Evolutionary conservation across 2,329 filamentous ascomycete species (phyloP).

Genomic region (Didymella pomorum): DNA sequence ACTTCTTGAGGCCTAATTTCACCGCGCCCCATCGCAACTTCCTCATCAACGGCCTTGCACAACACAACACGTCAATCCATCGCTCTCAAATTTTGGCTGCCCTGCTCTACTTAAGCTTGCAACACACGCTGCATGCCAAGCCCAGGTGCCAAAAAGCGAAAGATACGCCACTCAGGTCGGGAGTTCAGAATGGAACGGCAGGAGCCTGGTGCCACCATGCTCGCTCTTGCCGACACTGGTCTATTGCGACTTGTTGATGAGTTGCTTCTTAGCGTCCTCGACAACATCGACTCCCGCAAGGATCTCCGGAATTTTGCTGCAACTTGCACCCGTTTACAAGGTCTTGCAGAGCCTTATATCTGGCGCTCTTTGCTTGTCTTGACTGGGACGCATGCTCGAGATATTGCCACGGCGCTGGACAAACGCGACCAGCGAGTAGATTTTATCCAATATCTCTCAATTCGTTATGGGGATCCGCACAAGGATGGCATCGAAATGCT

Average conservation of each 20-base stretch:
- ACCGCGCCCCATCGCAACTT: slow-evolving; percentile 3
- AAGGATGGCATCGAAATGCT: slow-evolving; percentile 43
- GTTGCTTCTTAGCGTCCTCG: slow-evolving; percentile 46
- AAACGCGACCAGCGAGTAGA: slow-evolving; percentile 33
- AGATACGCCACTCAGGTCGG: slow-evolving; percentile 37
- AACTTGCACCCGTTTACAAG: slow-evolving; percentile 42
- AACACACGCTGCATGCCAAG: slow-evolving; percentile 32
- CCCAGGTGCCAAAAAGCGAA: slow-evolving; percentile 40
- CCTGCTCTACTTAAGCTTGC: background rate
- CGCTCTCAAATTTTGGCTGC: background rate
- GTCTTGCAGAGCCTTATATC: slow-evolving; percentile 45
- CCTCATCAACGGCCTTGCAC: background rate
- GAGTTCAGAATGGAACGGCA: slow-evolving; percentile 33
- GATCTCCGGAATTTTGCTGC: slow-evolving; percentile 41
- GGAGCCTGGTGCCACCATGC: slow-evolving; percentile 25
- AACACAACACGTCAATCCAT: background rate
- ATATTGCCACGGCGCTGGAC: slow-evolving; percentile 35
- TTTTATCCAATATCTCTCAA: slow-evolving; percentile 40
- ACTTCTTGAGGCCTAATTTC: slow-evolving; percentile 1
- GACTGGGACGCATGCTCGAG: slow-evolving; percentile 36
- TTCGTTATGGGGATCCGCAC: slow-evolving; percentile 36
- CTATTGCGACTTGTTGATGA: slow-evolving; percentile 46
- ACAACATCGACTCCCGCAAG: slow-evolving; percentile 36
- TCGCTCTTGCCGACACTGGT: slow-evolving; percentile 26
- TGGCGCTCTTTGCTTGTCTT: slow-evolving; percentile 43